Evolutionary conservation across 768 basidiomycete genomes (phyloP).

Genomic region (Lentinus tigrinus): DNA sequence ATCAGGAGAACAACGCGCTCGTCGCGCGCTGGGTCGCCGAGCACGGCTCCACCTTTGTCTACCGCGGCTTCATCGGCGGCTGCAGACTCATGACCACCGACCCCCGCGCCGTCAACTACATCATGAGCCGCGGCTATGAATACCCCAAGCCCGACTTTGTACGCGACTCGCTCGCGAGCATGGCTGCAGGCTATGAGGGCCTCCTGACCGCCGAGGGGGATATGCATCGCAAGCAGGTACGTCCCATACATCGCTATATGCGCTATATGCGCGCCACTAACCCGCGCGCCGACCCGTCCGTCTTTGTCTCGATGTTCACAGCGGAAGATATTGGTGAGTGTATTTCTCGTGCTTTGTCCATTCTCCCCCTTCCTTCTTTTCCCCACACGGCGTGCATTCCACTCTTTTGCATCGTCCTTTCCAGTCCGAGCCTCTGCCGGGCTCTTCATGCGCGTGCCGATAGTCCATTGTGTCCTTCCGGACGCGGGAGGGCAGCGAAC

Average conservation of each 20-base stretch:
- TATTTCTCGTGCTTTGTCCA: slow-evolving; percentile 1
- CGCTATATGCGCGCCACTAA: neutral
- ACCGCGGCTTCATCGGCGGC: slow-evolving; percentile 51
- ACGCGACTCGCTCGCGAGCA: slow-evolving; percentile 47
- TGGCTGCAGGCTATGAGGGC: slow-evolving; percentile 50
- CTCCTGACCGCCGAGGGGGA: slow-evolving; percentile 55
- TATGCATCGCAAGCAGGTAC: slow-evolving; percentile 52
- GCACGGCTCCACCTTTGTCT: slow-evolving; percentile 52
- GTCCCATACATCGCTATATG: slow-evolving; percentile 5
- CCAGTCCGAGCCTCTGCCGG: no score
- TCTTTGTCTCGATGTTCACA: slow-evolving; percentile 19
- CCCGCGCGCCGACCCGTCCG: neutral
- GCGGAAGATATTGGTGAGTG: slow-evolving; percentile 52
- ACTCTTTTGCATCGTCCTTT: no score
- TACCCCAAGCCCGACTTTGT: slow-evolving; percentile 65
- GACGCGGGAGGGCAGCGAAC: neutral
- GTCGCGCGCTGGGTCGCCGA: slow-evolving; percentile 43
- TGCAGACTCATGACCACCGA: slow-evolving; percentile 59
- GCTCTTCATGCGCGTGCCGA: no score
- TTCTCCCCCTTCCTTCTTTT: slow-evolving; percentile 10
- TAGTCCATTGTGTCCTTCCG: no score
- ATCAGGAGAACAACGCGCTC: slow-evolving; percentile 57
- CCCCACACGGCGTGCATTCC: neutral
- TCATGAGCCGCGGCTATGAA: slow-evolving; percentile 54
- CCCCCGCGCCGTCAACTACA: slow-evolving; percentile 53